Conservation (phyloP, 225 moss, liverwort and hornwort genomes). For the Straminergon stramineum region DNA sequence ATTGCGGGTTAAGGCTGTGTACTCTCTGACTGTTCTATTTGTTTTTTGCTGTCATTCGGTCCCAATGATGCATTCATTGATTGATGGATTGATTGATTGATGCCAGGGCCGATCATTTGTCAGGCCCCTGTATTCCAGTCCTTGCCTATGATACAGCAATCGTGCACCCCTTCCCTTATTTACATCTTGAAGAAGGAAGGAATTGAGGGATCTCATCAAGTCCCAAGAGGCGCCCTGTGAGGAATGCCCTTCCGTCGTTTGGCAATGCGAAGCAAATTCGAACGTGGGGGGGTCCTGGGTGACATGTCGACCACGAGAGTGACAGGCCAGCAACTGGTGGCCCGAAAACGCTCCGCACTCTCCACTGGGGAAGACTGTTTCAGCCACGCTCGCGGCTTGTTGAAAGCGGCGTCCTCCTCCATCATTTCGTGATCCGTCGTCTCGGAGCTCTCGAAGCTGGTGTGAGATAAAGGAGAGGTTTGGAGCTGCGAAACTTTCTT, state of each 20-base stretch:
- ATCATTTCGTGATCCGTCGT: slow-evolving; percentile 22
- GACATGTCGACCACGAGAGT: slow-evolving; percentile 63
- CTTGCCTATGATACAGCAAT: slow-evolving; percentile 37
- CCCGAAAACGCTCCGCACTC: slow-evolving; percentile 19
- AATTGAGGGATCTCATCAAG: slow-evolving; percentile 2
- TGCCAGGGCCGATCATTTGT: not conserved
- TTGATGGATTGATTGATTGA: not conserved
- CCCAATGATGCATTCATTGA: not conserved
- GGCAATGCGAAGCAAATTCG: slow-evolving; percentile 45
- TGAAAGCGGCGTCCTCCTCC: slow-evolving; percentile 26
- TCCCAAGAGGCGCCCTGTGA: slow-evolving; percentile 77
- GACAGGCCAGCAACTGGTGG: slow-evolving; percentile 22
- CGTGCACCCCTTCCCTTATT: slow-evolving; percentile 10
- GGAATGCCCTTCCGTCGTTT: slow-evolving; percentile 96
- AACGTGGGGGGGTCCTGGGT: slow-evolving; percentile 77
- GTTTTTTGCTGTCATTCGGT: not conserved
- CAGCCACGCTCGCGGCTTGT: slow-evolving; percentile 28
- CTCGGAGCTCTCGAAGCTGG: slow-evolving; percentile 44
- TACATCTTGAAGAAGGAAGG: slow-evolving; percentile 11
- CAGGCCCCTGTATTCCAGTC: not conserved
- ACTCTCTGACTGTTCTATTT: not conserved
- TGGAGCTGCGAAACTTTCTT: slow-evolving; percentile 56
- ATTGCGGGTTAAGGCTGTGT: not conserved
- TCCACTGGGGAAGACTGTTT: slow-evolving; percentile 16
- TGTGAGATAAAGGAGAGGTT: slow-evolving; percentile 25